Base-by-base conservation (phyloP, 257 asterid genomes). In the Prunella vulgaris region DNA sequence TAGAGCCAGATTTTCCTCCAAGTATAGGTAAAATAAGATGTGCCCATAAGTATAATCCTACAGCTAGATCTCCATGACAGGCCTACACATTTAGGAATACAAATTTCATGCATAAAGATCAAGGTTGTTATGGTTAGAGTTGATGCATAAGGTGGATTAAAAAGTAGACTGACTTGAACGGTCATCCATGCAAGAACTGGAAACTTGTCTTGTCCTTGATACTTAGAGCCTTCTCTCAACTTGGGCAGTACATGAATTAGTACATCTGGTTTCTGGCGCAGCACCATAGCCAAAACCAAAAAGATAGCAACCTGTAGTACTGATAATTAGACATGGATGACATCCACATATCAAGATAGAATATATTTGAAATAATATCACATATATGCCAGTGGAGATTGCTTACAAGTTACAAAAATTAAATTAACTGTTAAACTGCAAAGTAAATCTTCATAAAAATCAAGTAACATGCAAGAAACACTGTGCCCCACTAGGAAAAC, bases 121-220 rank as follows among this genome's bases (percentile, higher is more conserved):
- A 51, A 68, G 53, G 40, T 9, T 33, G 24, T 27, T 18, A 17
- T 28, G 33, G 51, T 14, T 40, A 54, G 38, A 60, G 46, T 6
- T 18, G 42, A 48, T 60, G 71, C 53, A 30, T 65, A 22, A 68
- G 53, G 25, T 2, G 48, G 24, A 69, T 10, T 69, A 30, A 15
- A 5, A 68, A 66, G 5, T 27, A 52, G 48, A 12, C 71, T 37
- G 24, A 86, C 98, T 95, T 89, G 98, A 81, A 83, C 71, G 24
- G 80, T 71, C 92, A 85, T 89, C 98, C 98, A 92, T 15, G 73
- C 51, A 20, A 84, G 68, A 46, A 92, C 78, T 25, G 87, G 84
- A 76, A 86, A 92, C 70, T 84, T 92, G 60, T 89, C 95, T 73
- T 83, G 95, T 48, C 96, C 95, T 72, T 83, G 95, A 72, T 89